Percentiles rank a stretch among this genome's conserved stretches.
Evolutionary conservation across 2,329 filamentous ascomycete genomes (phyloP).

Genomic region (Claviceps fusiformis): DNA sequence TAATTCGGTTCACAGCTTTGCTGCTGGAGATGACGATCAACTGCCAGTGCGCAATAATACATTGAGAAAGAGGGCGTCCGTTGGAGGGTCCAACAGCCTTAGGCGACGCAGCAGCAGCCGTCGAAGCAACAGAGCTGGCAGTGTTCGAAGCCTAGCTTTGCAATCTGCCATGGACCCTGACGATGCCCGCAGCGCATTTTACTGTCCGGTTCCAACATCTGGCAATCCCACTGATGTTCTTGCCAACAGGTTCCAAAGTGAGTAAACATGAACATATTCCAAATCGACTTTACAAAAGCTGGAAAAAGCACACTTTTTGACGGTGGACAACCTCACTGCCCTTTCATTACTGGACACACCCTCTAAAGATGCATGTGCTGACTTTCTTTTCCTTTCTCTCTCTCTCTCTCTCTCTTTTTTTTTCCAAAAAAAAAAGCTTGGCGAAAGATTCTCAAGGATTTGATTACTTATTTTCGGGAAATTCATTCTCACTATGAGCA

Average conservation of each 20-base stretch:
- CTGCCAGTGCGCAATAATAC: conserved; percentile 48
- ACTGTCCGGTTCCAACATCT: conserved; percentile 75
- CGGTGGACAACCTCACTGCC: not conserved
- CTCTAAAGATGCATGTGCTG: not conserved
- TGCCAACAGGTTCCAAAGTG: conserved; percentile 79
- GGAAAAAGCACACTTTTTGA: not conserved
- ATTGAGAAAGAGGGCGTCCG: conserved; percentile 74
- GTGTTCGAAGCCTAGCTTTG: conserved; percentile 66
- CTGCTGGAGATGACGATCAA: conserved; percentile 30
- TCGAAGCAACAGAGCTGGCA: conserved; percentile 71
- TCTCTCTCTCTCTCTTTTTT: not conserved
- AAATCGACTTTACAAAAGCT: not conserved
- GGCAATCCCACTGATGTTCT: conserved; percentile 81
- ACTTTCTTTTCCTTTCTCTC: not conserved
- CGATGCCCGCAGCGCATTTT: conserved; percentile 71
- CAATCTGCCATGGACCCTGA: conserved; percentile 55
- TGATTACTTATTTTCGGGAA: conserved; percentile 88
- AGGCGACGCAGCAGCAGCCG: conserved; percentile 69
- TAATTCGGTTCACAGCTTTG: conserved; percentile 42
- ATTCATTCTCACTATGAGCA: conserved; percentile 81
- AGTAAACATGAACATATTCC: conserved; percentile 13
- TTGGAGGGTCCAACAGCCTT: conserved; percentile 60
- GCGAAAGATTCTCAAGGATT: conserved; percentile 88
- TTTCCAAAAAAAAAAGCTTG: conserved; percentile 45
- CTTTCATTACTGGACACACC: not conserved